phyloP scores from a whole-genome alignment of 2,329 filamentous ascomycete species.

The Hirsutella minnesotensis region DNA sequence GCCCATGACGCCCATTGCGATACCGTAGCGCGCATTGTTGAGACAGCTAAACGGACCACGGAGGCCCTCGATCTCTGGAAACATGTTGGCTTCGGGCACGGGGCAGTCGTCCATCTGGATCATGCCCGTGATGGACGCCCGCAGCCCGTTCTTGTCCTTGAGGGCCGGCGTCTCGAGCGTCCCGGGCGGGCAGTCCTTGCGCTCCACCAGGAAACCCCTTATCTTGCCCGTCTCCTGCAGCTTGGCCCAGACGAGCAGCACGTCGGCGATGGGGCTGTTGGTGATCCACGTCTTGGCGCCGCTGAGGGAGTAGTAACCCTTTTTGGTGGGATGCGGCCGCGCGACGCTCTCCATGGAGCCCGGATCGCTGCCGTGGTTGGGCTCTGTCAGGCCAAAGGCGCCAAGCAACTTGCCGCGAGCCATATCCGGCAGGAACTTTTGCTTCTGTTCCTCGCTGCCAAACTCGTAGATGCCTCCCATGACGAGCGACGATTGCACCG shows the following conservation, averaged over 20 bases:
- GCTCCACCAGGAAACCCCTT: constrained; percentile 80
- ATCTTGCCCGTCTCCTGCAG: constrained; percentile 87
- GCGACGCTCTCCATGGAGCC: constrained; percentile 83
- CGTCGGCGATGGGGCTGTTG: constrained; percentile 79
- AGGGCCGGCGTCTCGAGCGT: constrained; percentile 85
- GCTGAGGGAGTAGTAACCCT: constrained; percentile 67
- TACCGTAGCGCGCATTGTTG: constrained; percentile 87
- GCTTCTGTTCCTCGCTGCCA: constrained; percentile 76
- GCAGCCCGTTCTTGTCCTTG: constrained; percentile 89
- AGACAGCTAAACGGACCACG: constrained; percentile 85
- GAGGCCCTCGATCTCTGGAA: constrained; percentile 78
- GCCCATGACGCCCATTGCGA: constrained; percentile 87
- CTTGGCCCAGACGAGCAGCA: constrained; percentile 87
- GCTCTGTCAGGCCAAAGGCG: constrained; percentile 83
- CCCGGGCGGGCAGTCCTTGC: constrained; percentile 71
- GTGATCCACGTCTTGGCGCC: constrained; percentile 94
- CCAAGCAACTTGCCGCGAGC: constrained; percentile 74
- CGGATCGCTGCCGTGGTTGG: constrained; percentile 85
- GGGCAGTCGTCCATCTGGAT: constrained; percentile 89
- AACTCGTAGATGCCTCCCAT: constrained; percentile 91
- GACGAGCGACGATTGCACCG: constrained; percentile 81
- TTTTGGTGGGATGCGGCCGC: constrained; percentile 73
- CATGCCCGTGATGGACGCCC: constrained; percentile 94
- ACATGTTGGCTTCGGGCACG: constrained; percentile 85
- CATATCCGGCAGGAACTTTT: constrained; percentile 68